Evolutionary conservation across 2,329 filamentous ascomycete species (phyloP), one percentile per base, ranked within the genome.

Genomic region (Aspergillus cejpii): DNA sequence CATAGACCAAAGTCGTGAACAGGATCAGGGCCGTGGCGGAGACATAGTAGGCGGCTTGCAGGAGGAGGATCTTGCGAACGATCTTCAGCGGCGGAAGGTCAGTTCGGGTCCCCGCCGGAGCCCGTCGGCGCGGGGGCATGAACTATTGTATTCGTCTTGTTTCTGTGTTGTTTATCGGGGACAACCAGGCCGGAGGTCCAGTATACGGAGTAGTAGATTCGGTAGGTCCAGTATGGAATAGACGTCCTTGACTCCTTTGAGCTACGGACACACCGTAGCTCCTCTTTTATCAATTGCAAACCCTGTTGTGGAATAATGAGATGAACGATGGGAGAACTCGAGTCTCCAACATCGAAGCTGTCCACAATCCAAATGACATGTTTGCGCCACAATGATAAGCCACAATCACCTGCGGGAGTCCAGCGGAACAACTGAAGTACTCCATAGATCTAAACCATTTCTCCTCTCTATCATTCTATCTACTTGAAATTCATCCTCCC

Each of bases 41-140:
- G 49, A 66, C 68, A 71, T 86, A 86, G 68, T 83, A 85, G 50
- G 76, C 75, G 34, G 76, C 58, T 61, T 86, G 83, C 5, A 86
- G 74, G 33, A 83, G 59, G 46, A 80, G 51, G 57, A 86, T 86
- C 65, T 85, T 82, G 38, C 75, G 75, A 48, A 84, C 66, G 64
- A 86, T 85, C 59, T 79, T 79, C 48, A 81, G 71, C 37, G 83
- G 83, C 34, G 81, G 76, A 41, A 85, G 79, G 60, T 85, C 81
- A 41, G 77, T 76, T 54, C 84, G 75, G 47, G 80, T 79, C 64
- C 82, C 81, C 41, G 81, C 77, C 57, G 79, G 80, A 51, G 78
- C 79, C 44, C 79, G 77, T 55, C 81, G 78, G 56, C 72, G 71
- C 55, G 64, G 60, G 55, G 62, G 59, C 65, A 68, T 69, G 52